Evolutionary conservation across 148 eudicot genomes (phyloP), one percentile per base, ranked within the genome.

Genomic region (Drosera capensis): DNA sequence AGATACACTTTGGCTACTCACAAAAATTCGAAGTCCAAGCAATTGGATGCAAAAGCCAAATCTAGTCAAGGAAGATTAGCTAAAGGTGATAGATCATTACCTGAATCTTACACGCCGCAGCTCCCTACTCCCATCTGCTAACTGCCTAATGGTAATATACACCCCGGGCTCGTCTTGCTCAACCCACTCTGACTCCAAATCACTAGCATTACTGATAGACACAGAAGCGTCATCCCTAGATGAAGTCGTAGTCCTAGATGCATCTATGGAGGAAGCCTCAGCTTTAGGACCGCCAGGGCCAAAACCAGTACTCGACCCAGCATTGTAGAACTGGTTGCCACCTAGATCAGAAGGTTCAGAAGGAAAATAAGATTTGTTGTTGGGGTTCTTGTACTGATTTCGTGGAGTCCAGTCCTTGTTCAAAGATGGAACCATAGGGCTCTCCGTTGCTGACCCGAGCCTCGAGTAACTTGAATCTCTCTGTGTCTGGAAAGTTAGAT

Each of bases 101-200:
- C 97, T 90, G 80, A 92, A 92, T 74, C 95, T 71, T 51, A 90
- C 93, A 26, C 97, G 87, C 20, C 95, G 72, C 0, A 88, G 73
- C 70, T 88, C 95, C 43, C 95, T 62, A 13, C 77, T 72, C 8
- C 97, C 97, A 66, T 83, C 93, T 35, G 76, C 73, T 4, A 88
- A 58, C 57, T 83, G 94, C 43, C 95, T 77, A 65, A 88, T 75
- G 37, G 97, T 88, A 42, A 88, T 78, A 50, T 80, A 88, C 3
- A 88, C 93, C 3, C 97, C 94, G 1, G 87, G 92, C 48, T 88
- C 95, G 58, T 88, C 97, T 80, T 88, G 69, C 45, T 88, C 97
- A 24, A 80, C 71, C 97, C 97, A 88, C 44, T 88, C 95, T 3
- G 79, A 63, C 42, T 88, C 94, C 8, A 88, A 44, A 22, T 88